Conservation (phyloP, 305 asterid species). For the Fraxinus sp. region DNA sequence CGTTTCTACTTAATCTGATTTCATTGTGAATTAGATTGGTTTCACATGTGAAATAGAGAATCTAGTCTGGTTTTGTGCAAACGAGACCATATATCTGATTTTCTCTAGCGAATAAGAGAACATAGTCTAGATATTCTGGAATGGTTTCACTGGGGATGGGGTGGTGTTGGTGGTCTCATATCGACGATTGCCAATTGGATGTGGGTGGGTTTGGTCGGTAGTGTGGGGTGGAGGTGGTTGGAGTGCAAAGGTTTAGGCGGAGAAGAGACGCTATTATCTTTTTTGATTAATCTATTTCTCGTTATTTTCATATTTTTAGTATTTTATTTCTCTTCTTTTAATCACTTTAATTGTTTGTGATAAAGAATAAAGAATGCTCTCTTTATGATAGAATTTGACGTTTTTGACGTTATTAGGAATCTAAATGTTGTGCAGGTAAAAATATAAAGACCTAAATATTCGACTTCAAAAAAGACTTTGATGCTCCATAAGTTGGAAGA, state of each 20-base stretch:
- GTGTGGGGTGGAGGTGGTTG: no score
- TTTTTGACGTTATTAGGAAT: no score
- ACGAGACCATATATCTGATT: background rate
- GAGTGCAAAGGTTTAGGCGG: background rate
- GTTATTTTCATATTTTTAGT: background rate
- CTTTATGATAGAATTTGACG: background rate
- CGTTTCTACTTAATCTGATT: background rate
- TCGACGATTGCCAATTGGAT: no score
- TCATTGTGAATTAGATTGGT: background rate
- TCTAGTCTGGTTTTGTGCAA: background rate
- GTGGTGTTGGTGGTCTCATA: no score
- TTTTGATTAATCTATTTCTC: no score
- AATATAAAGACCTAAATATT: background rate
- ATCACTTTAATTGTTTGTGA: background rate
- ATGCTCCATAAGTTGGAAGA: background rate
- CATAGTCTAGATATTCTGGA: background rate
- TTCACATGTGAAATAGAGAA: background rate
- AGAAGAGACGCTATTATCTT: background rate
- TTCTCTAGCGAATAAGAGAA: no score
- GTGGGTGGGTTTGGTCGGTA: no score
- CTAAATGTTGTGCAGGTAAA: background rate
- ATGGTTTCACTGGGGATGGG: no score
- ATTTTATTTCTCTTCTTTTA: no score
- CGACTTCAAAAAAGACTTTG: background rate
- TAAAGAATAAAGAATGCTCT: background rate